Evolutionary conservation across 2,329 filamentous ascomycete species (phyloP).

Genomic region (Fusarium goolgardi): DNA sequence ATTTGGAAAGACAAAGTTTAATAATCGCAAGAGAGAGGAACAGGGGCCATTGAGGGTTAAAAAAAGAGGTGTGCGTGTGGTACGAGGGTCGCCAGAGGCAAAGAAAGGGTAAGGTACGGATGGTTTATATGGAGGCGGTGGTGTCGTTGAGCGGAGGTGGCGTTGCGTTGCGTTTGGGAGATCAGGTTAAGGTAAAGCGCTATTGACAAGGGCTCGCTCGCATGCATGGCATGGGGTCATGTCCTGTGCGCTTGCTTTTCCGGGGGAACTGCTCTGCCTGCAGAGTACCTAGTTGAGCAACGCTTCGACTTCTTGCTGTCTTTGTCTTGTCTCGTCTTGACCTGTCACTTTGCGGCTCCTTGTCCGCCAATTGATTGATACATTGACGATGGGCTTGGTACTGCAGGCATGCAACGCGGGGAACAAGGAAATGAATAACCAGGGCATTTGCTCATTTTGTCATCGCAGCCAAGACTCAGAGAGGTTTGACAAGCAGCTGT

Average conservation of each 20-base stretch:
- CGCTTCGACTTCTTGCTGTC: conserved; percentile 12
- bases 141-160: conserved; percentile 46
- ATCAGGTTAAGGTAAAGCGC: conserved; percentile 43
- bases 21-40: conserved; percentile 1
- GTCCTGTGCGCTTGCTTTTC: conserved; percentile 4
- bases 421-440: conserved; percentile 21
- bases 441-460: conserved; percentile 13
- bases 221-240: conserved; percentile 7
- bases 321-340: neutral
- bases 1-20: conserved; percentile 11
- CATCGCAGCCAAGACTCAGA: conserved; percentile 27
- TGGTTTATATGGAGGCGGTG: conserved; percentile 33
- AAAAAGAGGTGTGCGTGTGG: conserved; percentile 17
- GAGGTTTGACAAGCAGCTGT: conserved; percentile 21
- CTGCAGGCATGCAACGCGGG: conserved; percentile 33
- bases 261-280: neutral
- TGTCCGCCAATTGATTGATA: conserved; percentile 18
- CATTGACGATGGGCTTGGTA: conserved; percentile 9
- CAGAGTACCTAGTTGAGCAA: neutral
- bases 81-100: conserved; percentile 25
- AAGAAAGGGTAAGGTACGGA: conserved; percentile 10
- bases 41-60: conserved; percentile 11
- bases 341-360: conserved; percentile 25
- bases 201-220: conserved; percentile 22
- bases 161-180: conserved; percentile 29